These are phyloP conservation scores for Trypanosomatidae sp. DNA, from an alignment of 208 protist genomes.

Conservation along the genomic window DNA sequence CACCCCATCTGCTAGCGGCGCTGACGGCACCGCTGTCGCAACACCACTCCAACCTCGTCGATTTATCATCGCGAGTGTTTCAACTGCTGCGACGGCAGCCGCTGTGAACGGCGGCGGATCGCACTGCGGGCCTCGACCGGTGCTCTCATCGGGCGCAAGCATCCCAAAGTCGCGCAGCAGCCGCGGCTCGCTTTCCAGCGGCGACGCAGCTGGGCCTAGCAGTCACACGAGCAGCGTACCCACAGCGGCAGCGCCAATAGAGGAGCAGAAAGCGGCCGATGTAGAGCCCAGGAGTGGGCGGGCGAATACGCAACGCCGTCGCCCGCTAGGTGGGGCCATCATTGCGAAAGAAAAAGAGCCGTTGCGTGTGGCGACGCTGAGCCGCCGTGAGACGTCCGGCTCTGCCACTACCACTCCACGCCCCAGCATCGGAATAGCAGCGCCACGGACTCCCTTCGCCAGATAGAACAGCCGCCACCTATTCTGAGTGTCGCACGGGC, in stretches of 20 bases:
- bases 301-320: conserved; percentile 10
- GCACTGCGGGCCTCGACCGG: conserved; percentile 10
- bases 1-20: conserved; percentile 11
- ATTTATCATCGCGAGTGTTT: conserved; percentile 24
- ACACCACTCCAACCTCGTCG: conserved; percentile 23
- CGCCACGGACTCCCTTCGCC: neutral
- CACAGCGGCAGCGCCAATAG: neutral
- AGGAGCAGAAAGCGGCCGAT: neutral
- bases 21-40: neutral
- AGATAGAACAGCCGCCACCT: neutral
- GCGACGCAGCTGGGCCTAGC: conserved; percentile 8
- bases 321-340: neutral
- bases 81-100: conserved; percentile 17
- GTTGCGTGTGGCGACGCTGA: neutral
- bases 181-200: conserved; percentile 13
- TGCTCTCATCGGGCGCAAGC: conserved; percentile 20
- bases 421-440: neutral
- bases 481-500: neutral
- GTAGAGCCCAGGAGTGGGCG: neutral
- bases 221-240: neutral
- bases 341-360: neutral
- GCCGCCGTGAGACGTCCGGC: neutral
- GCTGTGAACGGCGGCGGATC: neutral
- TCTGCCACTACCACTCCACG: neutral
- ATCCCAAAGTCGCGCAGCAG: conserved; percentile 24